These are phyloP conservation scores for Kazachstania viticola DNA, from an alignment of 805 yeast species.

Conservation along the genomic window DNA sequence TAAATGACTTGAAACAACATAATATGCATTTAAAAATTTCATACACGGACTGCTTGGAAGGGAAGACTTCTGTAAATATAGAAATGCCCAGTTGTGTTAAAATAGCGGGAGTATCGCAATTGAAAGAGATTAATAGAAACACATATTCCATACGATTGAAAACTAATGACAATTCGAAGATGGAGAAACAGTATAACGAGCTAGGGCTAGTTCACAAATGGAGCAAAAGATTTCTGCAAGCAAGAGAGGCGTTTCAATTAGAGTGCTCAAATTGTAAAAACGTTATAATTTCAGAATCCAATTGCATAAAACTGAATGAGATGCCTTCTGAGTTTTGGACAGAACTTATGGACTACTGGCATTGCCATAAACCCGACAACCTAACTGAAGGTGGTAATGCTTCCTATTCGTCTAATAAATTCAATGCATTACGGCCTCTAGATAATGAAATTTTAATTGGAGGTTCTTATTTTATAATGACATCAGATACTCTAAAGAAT, in stretches of 20 bases:
- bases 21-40: too few relatives aligned
- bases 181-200: too few relatives aligned
- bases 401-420: slow-evolving; percentile 7
- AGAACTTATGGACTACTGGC: slow-evolving; percentile 96
- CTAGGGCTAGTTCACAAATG: slow-evolving; percentile 16
- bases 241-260: slow-evolving; percentile 3
- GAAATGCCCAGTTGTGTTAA: too few relatives aligned
- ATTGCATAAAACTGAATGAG: slow-evolving; percentile 28
- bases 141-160: too few relatives aligned
- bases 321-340: slow-evolving; percentile 92
- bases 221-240: slow-evolving; percentile 13
- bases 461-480: slow-evolving; percentile 13
- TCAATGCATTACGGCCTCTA: slow-evolving; percentile 16
- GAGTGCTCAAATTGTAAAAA: slow-evolving; percentile 10
- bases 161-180: too few relatives aligned
- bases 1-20: too few relatives aligned
- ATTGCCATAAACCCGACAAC: slow-evolving; percentile 68
- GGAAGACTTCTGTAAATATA: too few relatives aligned
- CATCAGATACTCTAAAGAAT: slow-evolving; percentile 6
- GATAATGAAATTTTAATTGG: slow-evolving; percentile 19
- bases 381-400: slow-evolving; percentile 12
- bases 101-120: too few relatives aligned
- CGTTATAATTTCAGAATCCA: slow-evolving; percentile 4
- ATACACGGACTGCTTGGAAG: too few relatives aligned
- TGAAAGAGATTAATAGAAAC: too few relatives aligned